Conservation (phyloP, 2,329 filamentous ascomycete species). For the Sclerotinia minor region DNA sequence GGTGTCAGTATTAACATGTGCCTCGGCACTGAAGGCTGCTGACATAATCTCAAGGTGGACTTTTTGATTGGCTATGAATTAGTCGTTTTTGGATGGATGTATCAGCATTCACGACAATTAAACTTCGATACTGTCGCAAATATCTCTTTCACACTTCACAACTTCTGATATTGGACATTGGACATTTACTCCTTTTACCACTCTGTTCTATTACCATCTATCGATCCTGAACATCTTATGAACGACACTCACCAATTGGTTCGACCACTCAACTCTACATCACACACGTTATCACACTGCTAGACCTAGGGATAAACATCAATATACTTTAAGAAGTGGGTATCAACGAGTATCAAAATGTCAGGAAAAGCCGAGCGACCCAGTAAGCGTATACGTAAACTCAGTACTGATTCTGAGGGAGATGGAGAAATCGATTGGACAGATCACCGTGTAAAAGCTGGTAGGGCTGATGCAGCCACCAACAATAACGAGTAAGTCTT, state of each 20-base stretch:
- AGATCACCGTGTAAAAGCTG: conserved; percentile 29
- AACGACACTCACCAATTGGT: conserved; percentile 6
- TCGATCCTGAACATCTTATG: not conserved
- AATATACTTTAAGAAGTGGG: conserved; percentile 11
- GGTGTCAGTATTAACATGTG: conserved; percentile 22
- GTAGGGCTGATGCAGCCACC: conserved; percentile 31
- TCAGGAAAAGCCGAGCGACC: conserved; percentile 34
- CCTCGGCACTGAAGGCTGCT: conserved; percentile 27
- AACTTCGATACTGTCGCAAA: not conserved
- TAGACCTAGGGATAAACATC: conserved; percentile 1
- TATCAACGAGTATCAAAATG: conserved; percentile 29
- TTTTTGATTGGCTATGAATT: not conserved
- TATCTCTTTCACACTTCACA: not conserved
- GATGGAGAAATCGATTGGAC: conserved; percentile 32
- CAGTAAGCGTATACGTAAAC: conserved; percentile 36
- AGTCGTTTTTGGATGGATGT: conserved; percentile 4
- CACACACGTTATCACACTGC: conserved; percentile 10
- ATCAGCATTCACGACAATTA: conserved; percentile 7
- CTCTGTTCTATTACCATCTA: not conserved
- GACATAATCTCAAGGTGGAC: conserved; percentile 28
- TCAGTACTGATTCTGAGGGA: conserved; percentile 41
- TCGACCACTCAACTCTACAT: conserved; percentile 14
- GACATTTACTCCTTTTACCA: not conserved
- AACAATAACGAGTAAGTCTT: conserved; percentile 33
- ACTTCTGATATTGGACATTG: not conserved